Evolutionary conservation across 176 grass and related monocot species (phyloP), one percentile per base, ranked within the genome.

Genomic region (Rhynchospora breviuscula): DNA sequence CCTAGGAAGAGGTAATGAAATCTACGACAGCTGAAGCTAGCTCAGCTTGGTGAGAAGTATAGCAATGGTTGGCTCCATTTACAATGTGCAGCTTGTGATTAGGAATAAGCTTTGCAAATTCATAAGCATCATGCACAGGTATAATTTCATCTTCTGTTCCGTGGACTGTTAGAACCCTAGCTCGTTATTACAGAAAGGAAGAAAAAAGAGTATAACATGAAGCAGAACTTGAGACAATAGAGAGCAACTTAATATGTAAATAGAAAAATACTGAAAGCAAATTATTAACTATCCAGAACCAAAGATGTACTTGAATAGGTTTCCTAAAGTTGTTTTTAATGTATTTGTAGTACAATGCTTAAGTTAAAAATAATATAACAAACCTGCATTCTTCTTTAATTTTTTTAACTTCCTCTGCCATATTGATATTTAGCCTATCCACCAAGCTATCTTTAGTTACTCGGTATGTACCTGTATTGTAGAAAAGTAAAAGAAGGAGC

Each of bases 311-410:
- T 81, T 23, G 18, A 45, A 60, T 26, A 19, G 26, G 25, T 63
- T 1, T 3, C 10, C 54, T 81, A 81, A 62, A 40, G n/a, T 52
- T 43, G 6, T 18, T 62, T 45, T 23, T 44, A 81, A 81, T 45
- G 22, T 81, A 7, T 60, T 81, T 81, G 7, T 62, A 64, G 23
- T 62, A 46, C 22, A 6, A 49, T 81, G 21, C 8, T 44, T 9
- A 80, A 66, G 15, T 10, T 9, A 10, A 81, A 68, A 46, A 60
- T 76, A 85, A 64, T 56, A 47, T 31, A 40, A 71, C 72, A 53
- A 48, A 94, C 95, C 95, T 94, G 92, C 92, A 93, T 64, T 93
- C 84, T 67, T 87, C 91, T 82, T 93, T 85, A 59, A 98, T 93
- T 52, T 90, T 88, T 81, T 88, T 85, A 81, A 91, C 89, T 65